These are phyloP conservation scores for Paecilomyces dactylethromorphus DNA, from an alignment of 2,329 filamentous ascomycete species.

Conservation along the genomic window DNA sequence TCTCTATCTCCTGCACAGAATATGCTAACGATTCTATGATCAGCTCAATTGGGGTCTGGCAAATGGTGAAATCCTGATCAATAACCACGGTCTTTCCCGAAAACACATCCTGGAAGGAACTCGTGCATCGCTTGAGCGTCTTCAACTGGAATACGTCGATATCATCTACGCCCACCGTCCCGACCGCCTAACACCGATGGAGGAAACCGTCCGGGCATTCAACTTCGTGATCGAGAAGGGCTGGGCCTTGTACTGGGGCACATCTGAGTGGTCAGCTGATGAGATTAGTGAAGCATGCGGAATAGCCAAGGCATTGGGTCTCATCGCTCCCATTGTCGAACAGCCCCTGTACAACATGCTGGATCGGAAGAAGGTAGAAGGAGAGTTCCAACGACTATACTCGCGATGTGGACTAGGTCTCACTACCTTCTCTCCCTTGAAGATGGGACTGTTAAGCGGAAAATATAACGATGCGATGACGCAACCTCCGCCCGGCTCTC, in stretches of 20 bases:
- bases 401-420: constrained; percentile 55
- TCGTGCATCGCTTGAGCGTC: constrained; percentile 52
- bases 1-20: background rate
- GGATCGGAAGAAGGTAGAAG: constrained; percentile 55
- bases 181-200: constrained; percentile 61
- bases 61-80: constrained; percentile 56
- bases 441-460: constrained; percentile 57
- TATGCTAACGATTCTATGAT: background rate
- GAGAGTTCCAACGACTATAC: constrained; percentile 56
- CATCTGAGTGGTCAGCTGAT: constrained; percentile 61
- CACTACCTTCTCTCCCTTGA: constrained; percentile 59
- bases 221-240: constrained; percentile 64
- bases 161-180: constrained; percentile 66
- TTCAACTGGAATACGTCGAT: constrained; percentile 63
- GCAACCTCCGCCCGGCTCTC: constrained; percentile 42
- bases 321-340: constrained; percentile 49
- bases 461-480: constrained; percentile 61
- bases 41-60: constrained; percentile 58
- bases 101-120: constrained; percentile 66
- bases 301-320: constrained; percentile 52
- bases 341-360: constrained; percentile 64
- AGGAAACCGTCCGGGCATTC: constrained; percentile 66
- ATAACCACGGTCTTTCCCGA: constrained; percentile 62
- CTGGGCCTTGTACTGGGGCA: constrained; percentile 66
- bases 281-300: constrained; percentile 61